A percentile compares a stretch with the other conserved stretches of the same genome.
phyloP scores from a whole-genome alignment of 1,139 yeast genomes.

The Lodderomyces margitis region DNA sequence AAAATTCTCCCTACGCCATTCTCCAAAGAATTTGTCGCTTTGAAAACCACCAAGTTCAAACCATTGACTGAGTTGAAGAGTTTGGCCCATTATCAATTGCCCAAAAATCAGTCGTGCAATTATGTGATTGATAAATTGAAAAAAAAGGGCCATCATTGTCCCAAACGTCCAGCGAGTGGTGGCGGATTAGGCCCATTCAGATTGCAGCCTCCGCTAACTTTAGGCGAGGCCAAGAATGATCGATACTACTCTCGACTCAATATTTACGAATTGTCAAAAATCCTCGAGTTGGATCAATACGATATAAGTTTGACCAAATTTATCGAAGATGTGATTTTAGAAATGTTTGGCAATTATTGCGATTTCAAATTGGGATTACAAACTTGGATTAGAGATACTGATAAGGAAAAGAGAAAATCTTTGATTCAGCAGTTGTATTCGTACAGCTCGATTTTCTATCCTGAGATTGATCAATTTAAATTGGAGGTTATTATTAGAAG shows the following conservation, averaged over 20 bases:
- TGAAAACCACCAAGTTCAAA: conserved; percentile 11
- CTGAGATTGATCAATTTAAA: conserved; percentile 46
- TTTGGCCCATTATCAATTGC: conserved; percentile 10
- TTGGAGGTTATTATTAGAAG: conserved; percentile 72
- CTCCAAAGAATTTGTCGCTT: conserved; percentile 11
- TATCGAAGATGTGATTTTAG: conserved; percentile 56
- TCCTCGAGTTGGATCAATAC: conserved; percentile 24
- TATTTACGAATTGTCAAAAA: conserved; percentile 26
- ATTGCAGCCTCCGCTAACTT: background rate
- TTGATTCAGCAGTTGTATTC: conserved; percentile 50
- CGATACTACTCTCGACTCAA: conserved; percentile 30
- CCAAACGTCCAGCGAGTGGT: conserved; percentile 12
- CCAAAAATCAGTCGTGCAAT: conserved; percentile 9
- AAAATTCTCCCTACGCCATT: conserved; percentile 17
- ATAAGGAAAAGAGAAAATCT: conserved; percentile 46
- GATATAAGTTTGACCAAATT: conserved; percentile 27
- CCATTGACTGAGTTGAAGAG: conserved; percentile 12
- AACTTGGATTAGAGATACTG: conserved; percentile 82
- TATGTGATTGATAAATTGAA: conserved; percentile 5
- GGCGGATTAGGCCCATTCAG: conserved; percentile 2
- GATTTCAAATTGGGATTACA: conserved; percentile 70
- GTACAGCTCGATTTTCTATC: conserved; percentile 48
- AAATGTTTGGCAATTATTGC: conserved; percentile 53
- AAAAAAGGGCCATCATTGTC: conserved; percentile 5
- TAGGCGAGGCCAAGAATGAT: conserved; percentile 14